Evolutionary conservation across 495 filamentous ascomycete genomes (phyloP).

Genomic region (Trichoderma virens): DNA sequence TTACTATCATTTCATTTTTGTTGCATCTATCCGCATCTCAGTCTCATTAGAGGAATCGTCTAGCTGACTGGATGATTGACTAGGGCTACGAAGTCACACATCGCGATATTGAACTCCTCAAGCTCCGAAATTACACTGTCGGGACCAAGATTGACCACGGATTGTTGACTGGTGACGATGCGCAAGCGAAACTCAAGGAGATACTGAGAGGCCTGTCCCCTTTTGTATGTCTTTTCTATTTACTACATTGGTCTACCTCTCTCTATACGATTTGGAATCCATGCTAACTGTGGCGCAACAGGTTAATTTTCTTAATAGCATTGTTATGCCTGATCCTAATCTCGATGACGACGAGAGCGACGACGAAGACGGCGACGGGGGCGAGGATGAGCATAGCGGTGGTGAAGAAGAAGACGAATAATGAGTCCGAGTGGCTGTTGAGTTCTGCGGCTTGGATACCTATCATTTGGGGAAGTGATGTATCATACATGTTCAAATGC

Average conservation of each 20-base stretch:
- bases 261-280: background rate
- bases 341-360: slow-evolving; percentile 24
- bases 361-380: slow-evolving; percentile 1
- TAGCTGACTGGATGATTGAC: background rate
- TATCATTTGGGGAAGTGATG: slow-evolving; percentile 31
- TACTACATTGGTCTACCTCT: slow-evolving; percentile 17
- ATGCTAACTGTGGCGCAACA: slow-evolving; percentile 22
- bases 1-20: background rate
- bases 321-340: slow-evolving; percentile 56
- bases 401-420: slow-evolving; percentile 53
- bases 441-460: slow-evolving; percentile 32
- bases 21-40: background rate
- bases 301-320: slow-evolving; percentile 55
- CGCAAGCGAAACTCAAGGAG: slow-evolving; percentile 46
- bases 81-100: slow-evolving; percentile 70
- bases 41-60: slow-evolving; percentile 12
- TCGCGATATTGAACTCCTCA: slow-evolving; percentile 64
- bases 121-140: slow-evolving; percentile 69
- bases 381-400: slow-evolving; percentile 42
- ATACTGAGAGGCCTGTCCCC: slow-evolving; percentile 52
- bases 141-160: slow-evolving; percentile 54
- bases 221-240: slow-evolving; percentile 47
- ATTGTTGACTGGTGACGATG: slow-evolving; percentile 41
- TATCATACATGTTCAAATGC: background rate
- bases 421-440: slow-evolving; percentile 74